Percentiles rank a stretch among this genome's conserved stretches.
These are phyloP conservation scores for Colletotrichum costaricense DNA, from an alignment of 2,329 filamentous ascomycete genomes.

Conservation along the genomic window DNA sequence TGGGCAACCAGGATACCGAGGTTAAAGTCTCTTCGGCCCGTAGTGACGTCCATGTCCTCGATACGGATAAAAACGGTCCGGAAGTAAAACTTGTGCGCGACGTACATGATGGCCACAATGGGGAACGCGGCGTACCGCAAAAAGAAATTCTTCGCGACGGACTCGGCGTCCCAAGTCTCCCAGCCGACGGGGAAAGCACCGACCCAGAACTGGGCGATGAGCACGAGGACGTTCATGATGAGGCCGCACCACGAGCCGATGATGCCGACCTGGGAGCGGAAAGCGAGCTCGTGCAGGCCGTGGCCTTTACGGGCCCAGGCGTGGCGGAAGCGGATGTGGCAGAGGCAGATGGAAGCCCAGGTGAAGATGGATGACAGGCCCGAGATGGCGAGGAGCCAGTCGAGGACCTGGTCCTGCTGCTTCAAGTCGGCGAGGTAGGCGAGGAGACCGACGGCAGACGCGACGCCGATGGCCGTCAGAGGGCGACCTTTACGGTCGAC, in stretches of 20 bases:
- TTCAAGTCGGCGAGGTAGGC: slow-evolving; percentile 78
- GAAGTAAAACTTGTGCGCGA: slow-evolving; percentile 81
- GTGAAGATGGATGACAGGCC: slow-evolving; percentile 80
- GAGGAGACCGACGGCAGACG: slow-evolving; percentile 77
- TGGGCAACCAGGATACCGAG: slow-evolving; percentile 81
- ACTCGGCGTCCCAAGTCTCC: slow-evolving; percentile 50
- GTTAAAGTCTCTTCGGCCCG: slow-evolving; percentile 87
- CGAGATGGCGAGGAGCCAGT: slow-evolving; percentile 81
- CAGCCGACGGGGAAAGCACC: slow-evolving; percentile 81
- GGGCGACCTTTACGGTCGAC: slow-evolving; percentile 86
- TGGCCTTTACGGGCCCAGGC: slow-evolving; percentile 81
- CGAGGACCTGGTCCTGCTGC: slow-evolving; percentile 71
- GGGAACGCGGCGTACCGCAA: slow-evolving; percentile 77
- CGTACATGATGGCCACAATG: slow-evolving; percentile 74
- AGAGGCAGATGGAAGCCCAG: slow-evolving; percentile 87
- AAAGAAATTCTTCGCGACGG: slow-evolving; percentile 77
- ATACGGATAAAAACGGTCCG: slow-evolving; percentile 74
- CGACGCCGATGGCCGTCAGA: slow-evolving; percentile 76
- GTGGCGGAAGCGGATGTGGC: slow-evolving; percentile 89
- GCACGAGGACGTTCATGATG: slow-evolving; percentile 77
- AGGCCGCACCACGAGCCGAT: slow-evolving; percentile 85
- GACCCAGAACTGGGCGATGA: slow-evolving; percentile 89
- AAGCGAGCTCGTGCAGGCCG: slow-evolving; percentile 81
- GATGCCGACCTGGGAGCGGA: slow-evolving; percentile 82
- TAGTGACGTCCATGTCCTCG: slow-evolving; percentile 86